Evolutionary conservation across 495 filamentous ascomycete species (phyloP).

Genomic region (Penicillium cataractarum): DNA sequence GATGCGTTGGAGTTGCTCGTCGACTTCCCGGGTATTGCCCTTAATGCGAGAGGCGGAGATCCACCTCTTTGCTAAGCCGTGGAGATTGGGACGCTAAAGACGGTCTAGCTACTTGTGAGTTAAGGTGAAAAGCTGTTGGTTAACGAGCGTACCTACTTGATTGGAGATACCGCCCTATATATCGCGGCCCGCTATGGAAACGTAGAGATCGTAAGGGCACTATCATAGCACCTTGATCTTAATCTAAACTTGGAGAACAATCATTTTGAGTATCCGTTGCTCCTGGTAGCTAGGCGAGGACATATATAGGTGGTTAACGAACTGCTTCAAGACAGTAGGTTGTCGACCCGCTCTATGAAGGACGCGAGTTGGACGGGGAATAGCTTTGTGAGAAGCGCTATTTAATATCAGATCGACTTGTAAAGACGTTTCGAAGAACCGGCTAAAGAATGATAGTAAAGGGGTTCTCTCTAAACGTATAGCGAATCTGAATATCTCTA

Average conservation of each 20-base stretch:
- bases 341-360: background rate
- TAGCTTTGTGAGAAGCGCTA: background rate
- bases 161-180: conserved; percentile 14
- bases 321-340: background rate
- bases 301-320: conserved; percentile 6
- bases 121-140: conserved; percentile 10
- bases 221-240: conserved; percentile 10
- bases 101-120: conserved; percentile 11
- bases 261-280: conserved; percentile 9
- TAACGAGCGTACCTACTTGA: conserved; percentile 14
- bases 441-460: background rate
- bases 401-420: background rate
- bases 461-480: too few species aligned
- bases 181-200: conserved; percentile 15
- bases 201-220: conserved; percentile 15
- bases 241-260: conserved; percentile 13
- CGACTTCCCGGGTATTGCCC: conserved; percentile 11
- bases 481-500: too few species aligned
- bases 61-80: conserved; percentile 11
- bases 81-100: conserved; percentile 2
- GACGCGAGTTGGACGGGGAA: background rate
- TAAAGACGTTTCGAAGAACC: background rate
- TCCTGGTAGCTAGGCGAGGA: conserved; percentile 7
- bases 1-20: conserved; percentile 9
- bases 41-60: conserved; percentile 14